phyloP scores from a whole-genome alignment of 495 filamentous ascomycete genomes.

The Daldinia loculata region DNA sequence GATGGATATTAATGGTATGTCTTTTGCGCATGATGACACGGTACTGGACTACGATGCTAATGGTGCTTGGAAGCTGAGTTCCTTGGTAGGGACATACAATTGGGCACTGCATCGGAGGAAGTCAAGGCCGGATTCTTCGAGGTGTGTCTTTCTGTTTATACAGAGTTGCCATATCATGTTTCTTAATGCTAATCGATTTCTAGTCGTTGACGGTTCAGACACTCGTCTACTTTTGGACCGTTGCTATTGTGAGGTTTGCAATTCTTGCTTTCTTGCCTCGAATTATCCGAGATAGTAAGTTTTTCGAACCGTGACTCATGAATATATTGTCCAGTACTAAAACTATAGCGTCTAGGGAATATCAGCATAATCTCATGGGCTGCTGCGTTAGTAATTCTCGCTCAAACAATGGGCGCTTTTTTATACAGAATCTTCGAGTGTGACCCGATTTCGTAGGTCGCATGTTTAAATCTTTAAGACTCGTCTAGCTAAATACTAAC shows the following conservation, averaged over 20 bases:
- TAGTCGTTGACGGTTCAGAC: constrained; percentile 38
- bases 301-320: not conserved
- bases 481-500: not conserved
- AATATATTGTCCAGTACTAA: not conserved
- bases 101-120: constrained; percentile 22
- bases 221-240: constrained; percentile 43
- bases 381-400: constrained; percentile 22
- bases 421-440: constrained; percentile 41
- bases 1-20: constrained; percentile 26
- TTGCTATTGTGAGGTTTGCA: constrained; percentile 44
- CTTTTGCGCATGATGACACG: not conserved
- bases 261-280: constrained; percentile 46
- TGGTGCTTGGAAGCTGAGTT: constrained; percentile 14
- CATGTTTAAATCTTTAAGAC: not conserved
- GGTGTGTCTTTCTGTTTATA: constrained; percentile 9
- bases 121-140: constrained; percentile 35
- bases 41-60: constrained; percentile 14
- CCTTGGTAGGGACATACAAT: constrained; percentile 30
- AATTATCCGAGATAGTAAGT: constrained; percentile 43
- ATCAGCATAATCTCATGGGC: constrained; percentile 27
- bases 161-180: not conserved
- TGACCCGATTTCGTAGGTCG: constrained; percentile 29
- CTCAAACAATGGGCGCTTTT: constrained; percentile 35
- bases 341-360: constrained; percentile 7
- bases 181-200: not conserved